Evolutionary conservation across 2,329 filamentous ascomycete genomes (phyloP).

Genomic region (Aspergillus cejpii): DNA sequence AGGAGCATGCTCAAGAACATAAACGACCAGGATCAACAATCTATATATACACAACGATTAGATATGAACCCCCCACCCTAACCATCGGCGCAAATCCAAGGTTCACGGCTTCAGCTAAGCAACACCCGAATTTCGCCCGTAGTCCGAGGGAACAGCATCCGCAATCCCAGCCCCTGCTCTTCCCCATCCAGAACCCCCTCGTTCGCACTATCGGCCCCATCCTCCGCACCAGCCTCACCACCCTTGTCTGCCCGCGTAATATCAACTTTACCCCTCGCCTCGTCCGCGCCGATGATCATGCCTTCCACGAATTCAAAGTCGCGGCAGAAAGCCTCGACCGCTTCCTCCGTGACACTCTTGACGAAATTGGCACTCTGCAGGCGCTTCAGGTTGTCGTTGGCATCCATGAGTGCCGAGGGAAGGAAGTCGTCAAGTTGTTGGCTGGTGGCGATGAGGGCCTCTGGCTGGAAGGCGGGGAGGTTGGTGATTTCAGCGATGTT

Average conservation of each 20-base stretch:
- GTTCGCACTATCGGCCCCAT: conserved; percentile 25
- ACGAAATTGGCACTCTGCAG: conserved; percentile 67
- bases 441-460: conserved; percentile 59
- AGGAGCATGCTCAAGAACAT: neutral
- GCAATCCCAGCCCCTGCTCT: conserved; percentile 37
- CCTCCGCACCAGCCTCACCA: conserved; percentile 22
- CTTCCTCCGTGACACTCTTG: conserved; percentile 71
- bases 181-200: conserved; percentile 31
- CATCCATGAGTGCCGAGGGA: conserved; percentile 87
- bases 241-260: conserved; percentile 23
- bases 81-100: too few relatives aligned
- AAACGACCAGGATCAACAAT: neutral
- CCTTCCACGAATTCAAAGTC: conserved; percentile 70
- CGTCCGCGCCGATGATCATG: conserved; percentile 54
- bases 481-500: conserved; percentile 51
- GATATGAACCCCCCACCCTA: too few relatives aligned
- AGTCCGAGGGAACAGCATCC: conserved; percentile 57
- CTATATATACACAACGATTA: neutral
- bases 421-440: conserved; percentile 83
- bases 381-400: conserved; percentile 69
- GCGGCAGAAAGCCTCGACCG: conserved; percentile 73
- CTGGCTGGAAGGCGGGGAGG: conserved; percentile 54
- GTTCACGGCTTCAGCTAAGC: conserved; percentile 45
- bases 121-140: conserved; percentile 58
- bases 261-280: conserved; percentile 37